Percentiles rank a stretch among this genome's conserved stretches.
Conservation (phyloP, 148 eudicot genomes). For the Camellia japonica region DNA sequence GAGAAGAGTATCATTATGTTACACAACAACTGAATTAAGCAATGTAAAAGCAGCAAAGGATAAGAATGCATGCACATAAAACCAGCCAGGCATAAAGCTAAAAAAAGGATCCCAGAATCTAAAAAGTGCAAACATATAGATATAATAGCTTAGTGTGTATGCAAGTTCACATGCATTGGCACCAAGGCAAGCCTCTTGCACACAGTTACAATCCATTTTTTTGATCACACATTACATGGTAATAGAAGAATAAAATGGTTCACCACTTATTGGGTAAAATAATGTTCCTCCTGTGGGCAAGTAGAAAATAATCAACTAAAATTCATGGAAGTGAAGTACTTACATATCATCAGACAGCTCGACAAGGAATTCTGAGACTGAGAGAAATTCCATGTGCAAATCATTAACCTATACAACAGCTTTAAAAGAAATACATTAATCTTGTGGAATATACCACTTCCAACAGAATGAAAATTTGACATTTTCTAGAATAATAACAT, state of each 20-base stretch:
- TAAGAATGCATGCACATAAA: not conserved
- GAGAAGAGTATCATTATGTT: no score
- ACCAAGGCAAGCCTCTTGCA: conserved; percentile 3
- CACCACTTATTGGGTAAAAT: not conserved
- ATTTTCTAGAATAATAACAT: not conserved
- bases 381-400: conserved; percentile 84
- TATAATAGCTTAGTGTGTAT: not conserved
- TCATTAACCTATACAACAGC: conserved; percentile 68
- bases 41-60: conserved; percentile 9
- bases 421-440: conserved; percentile 22
- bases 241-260: not conserved
- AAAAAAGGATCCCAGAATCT: not conserved
- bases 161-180: not conserved
- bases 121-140: not conserved
- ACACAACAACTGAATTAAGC: not conserved
- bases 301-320: conserved; percentile 4
- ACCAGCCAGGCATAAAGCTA: not conserved
- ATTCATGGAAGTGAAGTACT: conserved; percentile 33
- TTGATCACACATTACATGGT: not conserved
- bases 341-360: conserved; percentile 95
- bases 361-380: conserved; percentile 81
- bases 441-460: not conserved
- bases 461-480: not conserved
- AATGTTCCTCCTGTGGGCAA: not conserved
- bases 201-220: not conserved